Evolutionary conservation across 2,329 filamentous ascomycete species (phyloP).

Genomic region (Hymenoscyphus occultus): DNA sequence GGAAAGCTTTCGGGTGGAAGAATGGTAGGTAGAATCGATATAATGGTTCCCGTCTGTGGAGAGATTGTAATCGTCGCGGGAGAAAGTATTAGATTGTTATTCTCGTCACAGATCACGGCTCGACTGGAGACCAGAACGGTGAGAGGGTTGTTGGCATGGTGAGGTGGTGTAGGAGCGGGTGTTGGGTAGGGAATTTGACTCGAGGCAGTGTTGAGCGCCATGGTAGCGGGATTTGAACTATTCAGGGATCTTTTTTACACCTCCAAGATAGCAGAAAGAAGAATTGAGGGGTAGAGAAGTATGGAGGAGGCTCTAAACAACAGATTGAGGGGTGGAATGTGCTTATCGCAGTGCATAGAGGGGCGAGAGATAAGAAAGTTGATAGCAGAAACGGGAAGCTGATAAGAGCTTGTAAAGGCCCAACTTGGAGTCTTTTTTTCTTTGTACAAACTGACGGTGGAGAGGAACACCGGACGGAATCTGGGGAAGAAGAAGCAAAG

Average conservation of each 20-base stretch:
- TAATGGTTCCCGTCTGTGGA: conserved; percentile 76
- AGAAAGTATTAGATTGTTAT: conserved; percentile 61
- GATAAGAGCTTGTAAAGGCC: conserved; percentile 8
- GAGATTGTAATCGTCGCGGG: conserved; percentile 83
- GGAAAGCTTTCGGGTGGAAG: conserved; percentile 77
- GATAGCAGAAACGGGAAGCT: conserved; percentile 2
- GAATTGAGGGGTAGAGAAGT: conserved; percentile 3
- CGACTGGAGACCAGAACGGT: conserved; percentile 81
- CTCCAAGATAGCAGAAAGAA: neutral
- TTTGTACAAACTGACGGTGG: conserved; percentile 8
- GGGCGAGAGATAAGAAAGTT: conserved; percentile 20
- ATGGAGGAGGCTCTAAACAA: neutral
- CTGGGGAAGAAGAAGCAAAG: conserved; percentile 16
- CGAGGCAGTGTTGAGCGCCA: conserved; percentile 20
- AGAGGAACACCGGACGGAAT: conserved; percentile 13
- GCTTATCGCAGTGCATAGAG: conserved; percentile 29
- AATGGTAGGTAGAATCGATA: conserved; percentile 68
- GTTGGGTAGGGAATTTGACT: conserved; percentile 29
- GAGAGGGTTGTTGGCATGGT: conserved; percentile 45
- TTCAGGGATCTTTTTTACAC: neutral
- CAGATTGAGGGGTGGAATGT: conserved; percentile 16
- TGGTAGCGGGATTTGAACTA: conserved; percentile 16
- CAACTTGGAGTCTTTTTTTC: neutral
- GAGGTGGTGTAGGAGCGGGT: conserved; percentile 33
- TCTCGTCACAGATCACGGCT: conserved; percentile 71